Evolutionary conservation across 495 filamentous ascomycete genomes (phyloP), one percentile per base, ranked within the genome.

Genomic region (Hyaloscypha hepaticicola): DNA sequence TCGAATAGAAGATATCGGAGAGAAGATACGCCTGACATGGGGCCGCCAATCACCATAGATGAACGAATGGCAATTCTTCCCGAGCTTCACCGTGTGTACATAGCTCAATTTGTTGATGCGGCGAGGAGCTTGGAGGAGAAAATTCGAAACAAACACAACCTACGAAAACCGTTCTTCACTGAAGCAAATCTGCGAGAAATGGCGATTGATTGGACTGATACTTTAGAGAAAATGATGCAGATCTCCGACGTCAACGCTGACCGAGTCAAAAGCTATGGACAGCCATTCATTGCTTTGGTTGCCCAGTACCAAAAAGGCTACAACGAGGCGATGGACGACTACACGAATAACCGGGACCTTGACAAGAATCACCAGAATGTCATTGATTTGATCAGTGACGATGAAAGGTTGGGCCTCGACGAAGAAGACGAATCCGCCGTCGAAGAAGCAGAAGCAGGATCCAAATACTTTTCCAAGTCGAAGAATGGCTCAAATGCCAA

Each of bases 181-280:
- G 92, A 97, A 69, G 82, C 80, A 28, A 79, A 91, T 1, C 78
- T 96, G 58, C 87, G 92, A 27, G 87, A 91, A 70, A 96, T 99
- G 88, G 91, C 85, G 5, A 89, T 96, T 48, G 70, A 77, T 29
- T 92, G 94, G 66, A 88, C 83, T 69, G 77, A 83, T 75, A 80
- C 78, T 31, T 45, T 79, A 45, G 77, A 77, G 3, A 78, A 88
- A 63, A 86, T 99, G 82, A 76, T 76, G 38, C 70, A 74, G 5
- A 91, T 97, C 61, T 83, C 82, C 0, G 85, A 84, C 14, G 89
- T 96, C 60, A 86, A 91, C 57, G 67, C 74, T 11, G 86, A 91
- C 24, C 90, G 87, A 72, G 90, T 95, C 25, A 71, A 82, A 6
- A 77, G 77, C n/a, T 90, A 90, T 70, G 92, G 93, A 21, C 75